A percentile compares a stretch with the other conserved stretches of the same genome.
phyloP scores from a whole-genome alignment of 2,329 filamentous ascomycete genomes.

The Pleurostoma richardsiae region DNA sequence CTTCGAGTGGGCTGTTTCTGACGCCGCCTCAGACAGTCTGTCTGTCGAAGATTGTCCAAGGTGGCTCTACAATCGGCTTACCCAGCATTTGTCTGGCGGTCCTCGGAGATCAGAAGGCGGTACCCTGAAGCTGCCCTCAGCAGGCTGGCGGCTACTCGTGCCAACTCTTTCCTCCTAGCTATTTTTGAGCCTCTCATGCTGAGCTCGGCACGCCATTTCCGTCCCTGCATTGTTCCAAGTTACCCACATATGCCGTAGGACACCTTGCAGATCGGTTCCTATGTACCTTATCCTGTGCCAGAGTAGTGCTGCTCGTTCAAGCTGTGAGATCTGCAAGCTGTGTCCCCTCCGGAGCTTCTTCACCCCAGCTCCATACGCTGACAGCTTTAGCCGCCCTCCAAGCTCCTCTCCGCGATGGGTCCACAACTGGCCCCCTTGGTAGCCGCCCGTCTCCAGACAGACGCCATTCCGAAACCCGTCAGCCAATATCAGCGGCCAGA shows the following conservation, averaged over 20 bases:
- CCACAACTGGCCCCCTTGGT: conserved; percentile 18
- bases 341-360: not conserved
- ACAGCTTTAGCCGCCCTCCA: conserved; percentile 7
- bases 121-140: not conserved
- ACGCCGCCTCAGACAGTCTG: too few species aligned
- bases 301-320: too few species aligned
- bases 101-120: not conserved
- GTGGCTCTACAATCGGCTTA: too few species aligned
- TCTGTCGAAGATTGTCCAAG: too few species aligned
- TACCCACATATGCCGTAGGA: not conserved
- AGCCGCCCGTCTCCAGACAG: conserved; percentile 44
- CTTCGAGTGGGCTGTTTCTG: too few species aligned
- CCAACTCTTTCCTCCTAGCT: not conserved
- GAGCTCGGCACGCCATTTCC: not conserved
- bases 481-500: conserved; percentile 48
- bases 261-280: not conserved
- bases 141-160: conserved; percentile 1
- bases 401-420: not conserved
- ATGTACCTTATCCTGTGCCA: too few species aligned
- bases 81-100: too few species aligned
- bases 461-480: conserved; percentile 34
- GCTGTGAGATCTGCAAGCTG: too few species aligned
- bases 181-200: not conserved
- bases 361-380: not conserved
- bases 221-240: not conserved